Percentiles rank a stretch among this genome's conserved stretches.
Evolutionary conservation across 768 basidiomycete species (phyloP).

Genomic region (Tubosaeta sp.): DNA sequence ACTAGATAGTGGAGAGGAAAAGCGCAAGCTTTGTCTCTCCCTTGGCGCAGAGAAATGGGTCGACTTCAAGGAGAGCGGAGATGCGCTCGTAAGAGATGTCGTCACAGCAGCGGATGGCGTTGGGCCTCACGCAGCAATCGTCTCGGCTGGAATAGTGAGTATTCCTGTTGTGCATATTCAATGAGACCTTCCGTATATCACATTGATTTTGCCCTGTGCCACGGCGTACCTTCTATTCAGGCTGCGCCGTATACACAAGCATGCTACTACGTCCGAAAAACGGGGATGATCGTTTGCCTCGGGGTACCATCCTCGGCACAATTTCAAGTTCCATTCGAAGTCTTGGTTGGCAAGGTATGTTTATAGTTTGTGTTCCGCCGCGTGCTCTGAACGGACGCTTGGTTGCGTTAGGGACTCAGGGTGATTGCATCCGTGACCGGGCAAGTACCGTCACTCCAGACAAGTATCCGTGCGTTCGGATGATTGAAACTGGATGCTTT

Average conservation of each 20-base stretch:
- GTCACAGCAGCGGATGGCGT: conserved; percentile 36
- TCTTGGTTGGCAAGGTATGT: conserved; percentile 28
- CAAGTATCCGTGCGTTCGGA: background rate
- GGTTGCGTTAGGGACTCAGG: conserved; percentile 16
- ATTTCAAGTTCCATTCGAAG: conserved; percentile 28
- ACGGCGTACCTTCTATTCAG: background rate
- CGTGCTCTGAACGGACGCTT: background rate
- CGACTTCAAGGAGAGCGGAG: conserved; percentile 42
- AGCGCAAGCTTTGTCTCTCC: conserved; percentile 32
- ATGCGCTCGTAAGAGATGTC: conserved; percentile 36
- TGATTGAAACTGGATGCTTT: background rate
- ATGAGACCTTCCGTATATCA: background rate
- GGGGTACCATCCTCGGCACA: conserved; percentile 35
- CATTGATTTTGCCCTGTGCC: background rate
- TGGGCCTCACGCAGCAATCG: conserved; percentile 39
- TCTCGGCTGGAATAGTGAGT: conserved; percentile 22
- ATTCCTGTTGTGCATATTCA: background rate
- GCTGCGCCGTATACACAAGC: conserved; percentile 41
- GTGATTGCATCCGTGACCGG: conserved; percentile 19
- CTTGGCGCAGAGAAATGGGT: conserved; percentile 43
- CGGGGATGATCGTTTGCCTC: conserved; percentile 39
- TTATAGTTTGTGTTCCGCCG: background rate
- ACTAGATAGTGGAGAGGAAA: conserved; percentile 40
- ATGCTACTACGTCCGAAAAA: conserved; percentile 40
- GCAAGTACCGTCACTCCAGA: conserved; percentile 4